phyloP scores from a whole-genome alignment of 2,329 filamentous ascomycete genomes.

The Sporothrix luriei region DNA sequence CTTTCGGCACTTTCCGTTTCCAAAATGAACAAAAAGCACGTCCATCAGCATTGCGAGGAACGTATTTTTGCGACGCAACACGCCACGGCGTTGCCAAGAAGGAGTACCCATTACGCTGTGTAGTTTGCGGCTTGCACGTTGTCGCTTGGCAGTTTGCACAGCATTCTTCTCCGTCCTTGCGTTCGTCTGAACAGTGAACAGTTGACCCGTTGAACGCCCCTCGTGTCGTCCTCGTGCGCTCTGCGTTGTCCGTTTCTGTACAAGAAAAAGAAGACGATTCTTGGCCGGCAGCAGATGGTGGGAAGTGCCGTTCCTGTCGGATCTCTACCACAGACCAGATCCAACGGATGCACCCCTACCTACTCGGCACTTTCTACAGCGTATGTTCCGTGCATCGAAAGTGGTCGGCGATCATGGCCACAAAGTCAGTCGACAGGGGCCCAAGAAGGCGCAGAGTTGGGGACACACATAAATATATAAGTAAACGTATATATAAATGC shows the following conservation, averaged over 20 bases:
- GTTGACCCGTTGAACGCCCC: neutral
- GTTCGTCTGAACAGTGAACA: conserved; percentile 17
- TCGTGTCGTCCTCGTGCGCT: conserved; percentile 4
- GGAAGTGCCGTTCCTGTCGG: conserved; percentile 3
- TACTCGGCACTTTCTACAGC: neutral
- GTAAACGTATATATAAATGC: too few species aligned
- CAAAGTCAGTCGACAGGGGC: neutral
- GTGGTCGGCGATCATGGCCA: conserved; percentile 16
- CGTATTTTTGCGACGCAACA: neutral
- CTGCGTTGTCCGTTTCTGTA: neutral
- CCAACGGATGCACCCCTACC: neutral
- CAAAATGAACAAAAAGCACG: neutral
- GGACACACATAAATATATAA: neutral
- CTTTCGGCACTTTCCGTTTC: too few species aligned
- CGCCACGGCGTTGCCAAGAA: neutral
- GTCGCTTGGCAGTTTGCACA: neutral
- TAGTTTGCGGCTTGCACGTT: neutral
- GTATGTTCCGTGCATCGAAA: neutral
- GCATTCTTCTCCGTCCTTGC: neutral
- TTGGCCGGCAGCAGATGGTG: neutral
- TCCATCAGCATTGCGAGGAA: neutral
- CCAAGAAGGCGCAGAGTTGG: neutral
- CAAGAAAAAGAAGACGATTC: neutral
- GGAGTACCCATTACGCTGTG: neutral
- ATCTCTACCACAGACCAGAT: neutral